A percentile compares a stretch with the other conserved stretches of the same genome.
These are phyloP conservation scores for Serpula lacrymans DNA, from an alignment of 768 basidiomycete genomes.

Conservation along the genomic window DNA sequence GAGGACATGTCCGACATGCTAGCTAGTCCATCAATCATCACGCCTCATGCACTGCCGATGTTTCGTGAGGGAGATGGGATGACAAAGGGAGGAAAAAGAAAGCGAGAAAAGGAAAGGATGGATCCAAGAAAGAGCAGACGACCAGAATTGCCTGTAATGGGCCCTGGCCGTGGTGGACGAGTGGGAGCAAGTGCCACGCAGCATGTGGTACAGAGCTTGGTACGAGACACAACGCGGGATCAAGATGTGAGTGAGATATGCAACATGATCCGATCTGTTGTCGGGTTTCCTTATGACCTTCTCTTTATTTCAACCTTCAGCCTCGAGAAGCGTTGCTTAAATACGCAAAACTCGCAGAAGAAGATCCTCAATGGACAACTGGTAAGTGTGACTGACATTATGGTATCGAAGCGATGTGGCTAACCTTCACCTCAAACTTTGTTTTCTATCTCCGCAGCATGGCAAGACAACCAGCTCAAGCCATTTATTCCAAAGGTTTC, in stretches of 20 bases:
- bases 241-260: conserved; percentile 85
- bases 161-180: conserved; percentile 90
- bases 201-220: conserved; percentile 92
- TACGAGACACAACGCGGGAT: conserved; percentile 85
- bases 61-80: conserved; percentile 76
- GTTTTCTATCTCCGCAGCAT: conserved; percentile 64
- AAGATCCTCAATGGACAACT: conserved; percentile 80
- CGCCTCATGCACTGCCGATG: conserved; percentile 90
- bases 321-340: conserved; percentile 96
- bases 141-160: conserved; percentile 89
- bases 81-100: conserved; percentile 77
- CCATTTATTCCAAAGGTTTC: conserved; percentile 73
- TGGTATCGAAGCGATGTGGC: conserved; percentile 46
- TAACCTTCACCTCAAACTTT: conserved; percentile 19
- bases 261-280: not conserved
- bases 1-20: conserved; percentile 89
- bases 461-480: conserved; percentile 82
- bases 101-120: conserved; percentile 82
- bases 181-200: conserved; percentile 97
- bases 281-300: conserved; percentile 14
- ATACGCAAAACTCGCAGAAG: conserved; percentile 75
- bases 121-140: conserved; percentile 90
- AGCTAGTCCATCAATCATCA: conserved; percentile 83
- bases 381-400: conserved; percentile 51
- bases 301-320: conserved; percentile 41